These are phyloP conservation scores for Trametes punicea DNA, from an alignment of 768 basidiomycete species.

Conservation along the genomic window DNA sequence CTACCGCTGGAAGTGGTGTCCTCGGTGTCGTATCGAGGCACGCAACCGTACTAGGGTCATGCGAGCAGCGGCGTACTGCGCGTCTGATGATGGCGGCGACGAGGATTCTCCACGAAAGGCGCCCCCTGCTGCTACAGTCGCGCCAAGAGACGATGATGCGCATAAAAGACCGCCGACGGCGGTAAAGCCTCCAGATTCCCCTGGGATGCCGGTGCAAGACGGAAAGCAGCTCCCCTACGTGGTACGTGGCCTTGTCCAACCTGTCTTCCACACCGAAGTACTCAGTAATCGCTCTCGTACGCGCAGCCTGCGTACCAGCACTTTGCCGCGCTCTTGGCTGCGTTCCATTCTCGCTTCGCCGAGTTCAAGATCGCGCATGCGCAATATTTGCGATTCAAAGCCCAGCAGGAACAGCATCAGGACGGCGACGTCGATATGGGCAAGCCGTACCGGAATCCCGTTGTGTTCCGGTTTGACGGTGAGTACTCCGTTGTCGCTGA, in stretches of 20 bases:
- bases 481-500: conserved; percentile 49
- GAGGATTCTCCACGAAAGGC: too few relatives aligned
- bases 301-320: conserved; percentile 23
- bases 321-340: conserved; percentile 13
- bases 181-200: background rate
- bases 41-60: background rate
- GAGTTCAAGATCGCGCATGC: conserved; percentile 22
- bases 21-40: conserved; percentile 18
- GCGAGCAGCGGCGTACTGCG: background rate
- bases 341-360: conserved; percentile 17
- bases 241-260: background rate
- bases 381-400: conserved; percentile 23
- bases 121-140: too few relatives aligned
- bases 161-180: too few relatives aligned
- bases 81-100: background rate
- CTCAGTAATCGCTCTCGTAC: background rate
- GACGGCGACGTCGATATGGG: background rate
- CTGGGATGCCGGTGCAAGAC: too few relatives aligned
- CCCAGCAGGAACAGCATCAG: background rate
- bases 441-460: background rate
- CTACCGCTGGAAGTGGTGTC: conserved; percentile 24
- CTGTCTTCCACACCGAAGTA: background rate
- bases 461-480: conserved; percentile 45
- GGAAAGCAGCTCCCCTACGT: background rate
- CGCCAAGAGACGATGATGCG: too few relatives aligned